Evolutionary conservation across 2,329 filamentous ascomycete genomes (phyloP).

Genomic region (Fusarium setosum): DNA sequence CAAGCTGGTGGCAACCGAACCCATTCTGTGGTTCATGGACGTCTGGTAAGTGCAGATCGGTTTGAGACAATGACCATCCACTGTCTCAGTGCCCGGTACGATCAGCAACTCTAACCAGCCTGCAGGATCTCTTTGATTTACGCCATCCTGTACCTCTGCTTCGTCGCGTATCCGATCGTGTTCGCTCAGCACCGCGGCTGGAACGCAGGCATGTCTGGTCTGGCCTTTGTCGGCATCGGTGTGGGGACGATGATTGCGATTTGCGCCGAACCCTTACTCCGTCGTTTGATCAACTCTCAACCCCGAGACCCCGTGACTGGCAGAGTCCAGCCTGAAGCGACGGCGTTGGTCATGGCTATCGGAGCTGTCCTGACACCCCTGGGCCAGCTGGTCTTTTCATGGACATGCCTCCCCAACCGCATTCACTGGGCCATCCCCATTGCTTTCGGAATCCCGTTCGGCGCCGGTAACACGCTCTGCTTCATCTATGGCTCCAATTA

Average conservation of each 20-base stretch:
- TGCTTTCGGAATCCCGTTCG: conserved; percentile 82
- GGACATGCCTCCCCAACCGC: conserved; percentile 81
- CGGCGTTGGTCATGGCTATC: conserved; percentile 82
- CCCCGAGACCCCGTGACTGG: conserved; percentile 80
- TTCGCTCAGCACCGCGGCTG: conserved; percentile 82
- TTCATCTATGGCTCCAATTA: conserved; percentile 90
- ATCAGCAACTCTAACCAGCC: conserved; percentile 9
- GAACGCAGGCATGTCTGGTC: conserved; percentile 77
- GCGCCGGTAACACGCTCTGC: conserved; percentile 78
- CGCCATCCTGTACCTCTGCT: conserved; percentile 88
- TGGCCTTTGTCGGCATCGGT: conserved; percentile 81
- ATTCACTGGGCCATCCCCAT: conserved; percentile 89
- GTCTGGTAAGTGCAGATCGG: conserved; percentile 62
- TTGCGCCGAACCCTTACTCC: conserved; percentile 75
- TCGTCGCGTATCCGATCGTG: conserved; percentile 89
- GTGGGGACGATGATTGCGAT: conserved; percentile 72
- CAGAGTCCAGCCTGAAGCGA: conserved; percentile 80
- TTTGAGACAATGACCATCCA: background rate
- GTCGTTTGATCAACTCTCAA: conserved; percentile 82
- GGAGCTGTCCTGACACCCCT: conserved; percentile 79
- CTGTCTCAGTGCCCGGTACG: background rate
- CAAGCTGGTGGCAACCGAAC: conserved; percentile 81
- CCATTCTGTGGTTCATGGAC: conserved; percentile 80
- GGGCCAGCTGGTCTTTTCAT: conserved; percentile 88
- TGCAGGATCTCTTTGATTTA: conserved; percentile 83